phyloP scores from a whole-genome alignment of 2,329 filamentous ascomycete species.

The Claviceps sorghi region DNA sequence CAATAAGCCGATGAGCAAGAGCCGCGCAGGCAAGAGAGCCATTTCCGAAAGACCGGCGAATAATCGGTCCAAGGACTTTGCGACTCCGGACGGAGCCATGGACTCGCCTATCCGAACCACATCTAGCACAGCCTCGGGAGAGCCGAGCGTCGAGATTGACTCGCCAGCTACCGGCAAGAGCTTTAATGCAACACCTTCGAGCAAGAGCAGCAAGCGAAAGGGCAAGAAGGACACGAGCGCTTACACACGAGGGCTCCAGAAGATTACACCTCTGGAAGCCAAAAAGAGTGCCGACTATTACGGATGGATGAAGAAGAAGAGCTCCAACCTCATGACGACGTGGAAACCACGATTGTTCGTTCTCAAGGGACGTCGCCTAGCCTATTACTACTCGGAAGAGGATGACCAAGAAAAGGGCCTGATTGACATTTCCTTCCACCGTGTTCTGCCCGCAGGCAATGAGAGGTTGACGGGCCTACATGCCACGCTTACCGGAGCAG shows the following conservation, averaged over 20 bases:
- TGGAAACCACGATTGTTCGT: conserved; percentile 98
- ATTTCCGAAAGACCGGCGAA: conserved; percentile 63
- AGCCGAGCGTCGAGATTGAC: conserved; percentile 63
- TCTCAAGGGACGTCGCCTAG: conserved; percentile 74
- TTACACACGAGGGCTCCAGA: conserved; percentile 73
- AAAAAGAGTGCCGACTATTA: conserved; percentile 81
- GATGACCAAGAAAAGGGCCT: conserved; percentile 88
- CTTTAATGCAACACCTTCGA: conserved; percentile 33
- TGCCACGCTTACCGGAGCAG: conserved; percentile 81
- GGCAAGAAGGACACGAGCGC: conserved; percentile 91
- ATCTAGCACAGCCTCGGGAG: conserved; percentile 53
- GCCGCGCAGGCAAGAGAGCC: conserved; percentile 58
- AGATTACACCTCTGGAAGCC: conserved; percentile 68
- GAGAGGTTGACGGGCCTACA: conserved; percentile 83
- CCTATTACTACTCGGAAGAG: conserved; percentile 91
- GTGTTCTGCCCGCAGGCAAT: conserved; percentile 86
- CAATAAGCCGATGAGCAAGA: conserved; percentile 35
- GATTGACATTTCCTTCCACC: conserved; percentile 95
- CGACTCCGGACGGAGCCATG: conserved; percentile 36
- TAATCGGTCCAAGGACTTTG: conserved; percentile 39
- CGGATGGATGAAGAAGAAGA: conserved; percentile 99
- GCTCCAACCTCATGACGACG: conserved; percentile 85
- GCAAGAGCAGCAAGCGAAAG: conserved; percentile 46
- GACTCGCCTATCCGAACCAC: conserved; percentile 61
- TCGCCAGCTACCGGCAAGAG: conserved; percentile 51